These are phyloP conservation scores for Fusarium cicatricum DNA, from an alignment of 2,329 filamentous ascomycete genomes.

Conservation along the genomic window DNA sequence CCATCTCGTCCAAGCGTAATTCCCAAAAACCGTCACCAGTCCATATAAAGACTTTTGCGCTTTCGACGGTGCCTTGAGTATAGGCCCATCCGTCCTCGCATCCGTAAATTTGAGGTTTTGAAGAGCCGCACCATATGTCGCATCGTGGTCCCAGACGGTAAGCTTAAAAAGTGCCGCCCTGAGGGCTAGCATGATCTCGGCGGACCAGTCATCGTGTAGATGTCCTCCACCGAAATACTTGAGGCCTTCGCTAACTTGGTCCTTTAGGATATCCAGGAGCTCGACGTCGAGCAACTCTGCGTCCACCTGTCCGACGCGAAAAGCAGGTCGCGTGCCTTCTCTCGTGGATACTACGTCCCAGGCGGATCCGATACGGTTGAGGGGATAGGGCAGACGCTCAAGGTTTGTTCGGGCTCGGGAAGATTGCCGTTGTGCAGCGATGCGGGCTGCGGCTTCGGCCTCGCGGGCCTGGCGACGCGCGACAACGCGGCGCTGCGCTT, in stretches of 20 bases:
- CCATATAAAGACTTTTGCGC: conserved; percentile 89
- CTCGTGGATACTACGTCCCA: conserved; percentile 79
- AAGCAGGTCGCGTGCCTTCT: conserved; percentile 83
- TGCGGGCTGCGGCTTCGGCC: conserved; percentile 66
- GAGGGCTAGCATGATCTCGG: conserved; percentile 82
- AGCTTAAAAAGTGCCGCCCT: conserved; percentile 90
- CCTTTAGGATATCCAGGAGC: conserved; percentile 82
- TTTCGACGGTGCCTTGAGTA: conserved; percentile 74
- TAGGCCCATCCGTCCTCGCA: conserved; percentile 70
- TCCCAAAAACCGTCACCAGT: conserved; percentile 82
- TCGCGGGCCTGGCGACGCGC: conserved; percentile 82
- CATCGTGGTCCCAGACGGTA: conserved; percentile 94
- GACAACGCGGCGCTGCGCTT: conserved; percentile 86
- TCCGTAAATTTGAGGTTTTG: conserved; percentile 93
- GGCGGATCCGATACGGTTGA: conserved; percentile 65
- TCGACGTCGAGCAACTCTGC: conserved; percentile 95
- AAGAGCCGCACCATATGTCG: conserved; percentile 90
- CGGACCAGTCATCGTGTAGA: conserved; percentile 84
- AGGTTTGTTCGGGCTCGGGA: conserved; percentile 64
- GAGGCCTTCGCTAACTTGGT: conserved; percentile 85
- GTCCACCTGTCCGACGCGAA: conserved; percentile 95
- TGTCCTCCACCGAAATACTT: conserved; percentile 82
- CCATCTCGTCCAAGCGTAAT: conserved; percentile 92
- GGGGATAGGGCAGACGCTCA: conserved; percentile 67
- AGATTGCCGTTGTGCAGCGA: conserved; percentile 59